Base-by-base conservation (phyloP, 1,284 basidiomycete species). In the Fistulinella cinereoalba region DNA sequence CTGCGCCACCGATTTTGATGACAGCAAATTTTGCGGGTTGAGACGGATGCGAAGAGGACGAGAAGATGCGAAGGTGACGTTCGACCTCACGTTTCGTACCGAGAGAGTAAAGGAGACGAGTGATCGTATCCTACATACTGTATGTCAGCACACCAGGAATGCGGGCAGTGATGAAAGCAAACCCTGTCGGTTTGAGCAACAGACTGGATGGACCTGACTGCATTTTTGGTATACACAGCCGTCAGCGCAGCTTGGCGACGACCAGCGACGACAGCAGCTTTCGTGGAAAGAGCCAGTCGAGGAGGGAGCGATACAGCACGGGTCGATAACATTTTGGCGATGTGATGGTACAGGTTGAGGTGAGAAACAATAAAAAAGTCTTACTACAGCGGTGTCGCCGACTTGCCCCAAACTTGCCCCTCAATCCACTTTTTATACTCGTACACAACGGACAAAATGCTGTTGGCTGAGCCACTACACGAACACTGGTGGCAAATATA, bases 31-130 rank as follows among this genome's bases (percentile, higher is more conserved):
- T 93, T 53, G 92, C 92, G 21, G 86, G 85, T 48, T 89, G 80
- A 16, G 85, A 81, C 1, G 86, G 79, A 60, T 92, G 85, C 11
- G 90, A 89, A 32, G 90, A 85, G 22, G 89, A 85, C 12, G 92
- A 93, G 68, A 97, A 97, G 64, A 97, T 97, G 45, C 94, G 86
- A 39, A 97, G 85, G 73, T 97, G 94, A 56, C 94, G 85, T 67
- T 96, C 93, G 52, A 97, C 94, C 69, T 97, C 94, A 56, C 92
- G 88, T 63, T 95, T 92, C 22, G 90, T 92, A 41, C 94, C 94
- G 55, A 97, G 87, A 29, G 93, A 97, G 72, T 97, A 97, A 36
- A 97, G 79, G 18, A 97, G 76, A 43, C 94, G 86, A 44, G 92
- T 92, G 58, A 95, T 95, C 4, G 92, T 95, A 64, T 95, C 92